Evolutionary conservation across 192 early-diverging fungal genomes (phyloP), one percentile per base, ranked within the genome.

Genomic region (Backusella tuberculispora): DNA sequence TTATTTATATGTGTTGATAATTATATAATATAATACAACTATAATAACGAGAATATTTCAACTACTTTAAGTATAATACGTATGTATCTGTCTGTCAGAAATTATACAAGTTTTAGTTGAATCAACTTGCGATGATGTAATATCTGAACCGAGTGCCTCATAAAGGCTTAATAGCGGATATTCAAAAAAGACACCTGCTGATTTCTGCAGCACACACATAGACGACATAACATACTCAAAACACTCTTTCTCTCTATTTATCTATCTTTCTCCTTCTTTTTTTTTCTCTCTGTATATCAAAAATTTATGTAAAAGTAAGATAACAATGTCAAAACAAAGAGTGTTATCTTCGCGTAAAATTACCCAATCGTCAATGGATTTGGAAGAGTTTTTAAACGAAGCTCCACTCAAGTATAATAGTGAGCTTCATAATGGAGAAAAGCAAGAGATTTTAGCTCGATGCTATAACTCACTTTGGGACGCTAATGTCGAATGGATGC

Each of bases 381-480:
- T 60, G 21, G 60, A 69, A 19, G 46, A 34, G 45, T 80, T 80
- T 53, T 43, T 80, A 38, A 73, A 44, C n/a, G 72, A 80, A 12
- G 79, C 79, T 56, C 79, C 79, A 2, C 53, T 60, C 5, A 45
- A 56, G 24, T 80, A 66, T 48, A 46, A 47, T 9, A 43, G 68
- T 38, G 40, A 75, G n/a, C 65, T 75, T 37, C 19, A 50, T 38
- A 21, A 47, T 5, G 37, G 41, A 43, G 56, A 48, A 10, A 42
- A 76, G 47, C 34, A 73, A 34, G 41, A 67, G 5, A 76, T 80
- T 48, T 24, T 80, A 13, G 68, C 67, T 6, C 69, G 74, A 17
- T 80, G 79, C 34, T 80, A 76, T 43, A 56, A 68, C n/a, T 44
- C 79, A 17, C 19, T 80, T 65, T 80, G 79, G 79, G 47, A 66